A percentile compares a stretch with the other conserved stretches of the same genome.
phyloP scores from a whole-genome alignment of 108 stramenopile species.

The Cyclostephanos invisitatus region DNA sequence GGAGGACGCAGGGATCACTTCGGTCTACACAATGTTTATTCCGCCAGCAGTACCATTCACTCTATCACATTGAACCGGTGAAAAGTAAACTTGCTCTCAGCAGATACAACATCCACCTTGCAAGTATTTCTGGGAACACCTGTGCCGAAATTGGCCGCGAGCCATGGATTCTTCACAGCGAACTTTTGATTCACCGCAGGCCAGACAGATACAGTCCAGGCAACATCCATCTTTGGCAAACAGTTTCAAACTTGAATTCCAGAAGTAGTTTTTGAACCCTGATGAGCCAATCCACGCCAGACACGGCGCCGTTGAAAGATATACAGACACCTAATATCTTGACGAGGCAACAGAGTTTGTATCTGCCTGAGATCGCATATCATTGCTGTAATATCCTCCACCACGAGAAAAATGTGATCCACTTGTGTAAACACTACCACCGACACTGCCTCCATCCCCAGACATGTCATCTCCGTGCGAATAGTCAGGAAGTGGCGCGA shows the following conservation, averaged over 20 bases:
- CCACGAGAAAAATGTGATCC: slow-evolving; percentile 45
- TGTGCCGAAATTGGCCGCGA: background rate
- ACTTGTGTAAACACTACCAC: slow-evolving; percentile 50
- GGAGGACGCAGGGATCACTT: background rate
- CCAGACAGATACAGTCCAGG: background rate
- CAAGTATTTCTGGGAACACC: background rate
- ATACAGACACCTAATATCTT: slow-evolving; percentile 18
- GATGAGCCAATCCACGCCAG: background rate
- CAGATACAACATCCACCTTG: background rate
- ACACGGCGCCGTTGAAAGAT: background rate
- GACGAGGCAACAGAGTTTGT: slow-evolving; percentile 29
- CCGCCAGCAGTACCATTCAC: background rate
- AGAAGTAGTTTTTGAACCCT: background rate
- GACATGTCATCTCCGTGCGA: slow-evolving; percentile 75
- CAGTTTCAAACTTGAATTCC: background rate
- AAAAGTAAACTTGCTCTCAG: background rate
- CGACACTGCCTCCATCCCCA: slow-evolving; percentile 67
- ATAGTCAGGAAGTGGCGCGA: slow-evolving; percentile 83
- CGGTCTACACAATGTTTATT: background rate
- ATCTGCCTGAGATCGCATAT: slow-evolving; percentile 52
- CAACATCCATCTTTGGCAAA: background rate
- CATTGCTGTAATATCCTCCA: slow-evolving; percentile 45
- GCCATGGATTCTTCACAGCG: background rate
- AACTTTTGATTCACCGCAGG: background rate
- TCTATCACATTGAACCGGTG: background rate